Evolutionary conservation across 148 eudicot species (phyloP).

Genomic region (Euryodendron excelsum): DNA sequence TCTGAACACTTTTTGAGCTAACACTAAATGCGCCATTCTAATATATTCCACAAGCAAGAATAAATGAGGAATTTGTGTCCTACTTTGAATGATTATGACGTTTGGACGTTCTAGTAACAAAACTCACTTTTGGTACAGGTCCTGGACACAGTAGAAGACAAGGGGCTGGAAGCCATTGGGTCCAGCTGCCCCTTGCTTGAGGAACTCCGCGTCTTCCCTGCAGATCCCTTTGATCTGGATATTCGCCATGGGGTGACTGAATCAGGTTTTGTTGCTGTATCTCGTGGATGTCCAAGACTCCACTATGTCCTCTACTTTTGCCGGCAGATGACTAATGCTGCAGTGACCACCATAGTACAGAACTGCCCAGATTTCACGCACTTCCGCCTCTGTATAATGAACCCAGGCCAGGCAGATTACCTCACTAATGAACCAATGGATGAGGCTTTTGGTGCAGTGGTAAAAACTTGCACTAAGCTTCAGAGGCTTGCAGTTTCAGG

Average conservation of each 20-base stretch:
- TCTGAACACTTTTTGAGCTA: neutral
- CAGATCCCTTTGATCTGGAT: slow-evolving; percentile 62
- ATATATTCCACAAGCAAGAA: neutral
- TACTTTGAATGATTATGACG: neutral
- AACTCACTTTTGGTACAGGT: slow-evolving; percentile 41
- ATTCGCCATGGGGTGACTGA: slow-evolving; percentile 62
- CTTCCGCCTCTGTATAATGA: slow-evolving; percentile 87
- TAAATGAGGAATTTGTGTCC: neutral
- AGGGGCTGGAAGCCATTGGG: slow-evolving; percentile 76
- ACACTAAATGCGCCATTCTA: neutral
- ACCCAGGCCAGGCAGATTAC: slow-evolving; percentile 71
- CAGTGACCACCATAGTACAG: slow-evolving; percentile 59
- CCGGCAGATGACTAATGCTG: slow-evolving; percentile 84
- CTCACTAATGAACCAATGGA: slow-evolving; percentile 74
- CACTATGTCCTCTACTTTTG: slow-evolving; percentile 79
- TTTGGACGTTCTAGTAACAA: neutral
- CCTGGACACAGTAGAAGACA: slow-evolving; percentile 72
- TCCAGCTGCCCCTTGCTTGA: slow-evolving; percentile 66
- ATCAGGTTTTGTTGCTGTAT: slow-evolving; percentile 68
- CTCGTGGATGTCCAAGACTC: slow-evolving; percentile 68
- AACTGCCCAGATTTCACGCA: slow-evolving; percentile 80
- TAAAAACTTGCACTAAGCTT: slow-evolving; percentile 60
- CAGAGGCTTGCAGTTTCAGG: slow-evolving; percentile 75
- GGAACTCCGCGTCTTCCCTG: slow-evolving; percentile 83
- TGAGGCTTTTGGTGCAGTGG: slow-evolving; percentile 84